A percentile compares a stretch with the other conserved stretches of the same genome.
Evolutionary conservation across 2,329 filamentous ascomycete genomes (phyloP).

Genomic region (Pyrenophora teres): DNA sequence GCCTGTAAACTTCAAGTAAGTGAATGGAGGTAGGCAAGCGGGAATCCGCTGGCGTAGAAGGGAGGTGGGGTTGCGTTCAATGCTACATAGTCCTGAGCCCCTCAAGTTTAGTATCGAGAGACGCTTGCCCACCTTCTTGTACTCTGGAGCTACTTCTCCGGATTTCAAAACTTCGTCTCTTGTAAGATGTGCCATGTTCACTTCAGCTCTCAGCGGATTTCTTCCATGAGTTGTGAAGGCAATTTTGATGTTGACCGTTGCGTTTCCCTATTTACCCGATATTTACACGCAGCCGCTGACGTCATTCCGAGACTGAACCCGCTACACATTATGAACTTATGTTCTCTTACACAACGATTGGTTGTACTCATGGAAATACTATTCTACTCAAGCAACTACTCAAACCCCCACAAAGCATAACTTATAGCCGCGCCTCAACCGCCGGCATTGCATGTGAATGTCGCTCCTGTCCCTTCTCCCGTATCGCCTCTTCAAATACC

Average conservation of each 20-base stretch:
- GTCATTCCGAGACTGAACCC: too few relatives aligned
- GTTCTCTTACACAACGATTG: too few relatives aligned
- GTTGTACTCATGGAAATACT: too few relatives aligned
- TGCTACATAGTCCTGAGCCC: too few relatives aligned
- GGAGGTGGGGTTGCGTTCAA: too few relatives aligned
- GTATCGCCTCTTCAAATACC: conserved; percentile 55
- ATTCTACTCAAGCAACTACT: too few relatives aligned
- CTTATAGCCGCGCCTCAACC: conserved; percentile 18
- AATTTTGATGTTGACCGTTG: too few relatives aligned
- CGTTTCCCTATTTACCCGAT: too few relatives aligned
- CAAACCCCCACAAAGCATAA: background rate
- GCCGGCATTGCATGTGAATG: background rate
- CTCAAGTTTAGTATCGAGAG: background rate
- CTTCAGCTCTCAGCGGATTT: background rate
- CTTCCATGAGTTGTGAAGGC: too few relatives aligned
- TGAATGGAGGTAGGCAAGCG: background rate
- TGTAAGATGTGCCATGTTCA: conserved; percentile 36
- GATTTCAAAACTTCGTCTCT: conserved; percentile 32
- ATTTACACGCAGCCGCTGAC: too few relatives aligned
- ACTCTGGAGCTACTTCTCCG: conserved; percentile 23
- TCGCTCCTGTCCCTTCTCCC: conserved; percentile 13
- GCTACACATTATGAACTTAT: too few relatives aligned
- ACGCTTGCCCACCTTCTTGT: conserved; percentile 22
- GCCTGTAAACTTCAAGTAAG: conserved; percentile 17
- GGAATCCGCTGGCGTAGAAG: background rate